These are phyloP conservation scores for Carex scoparia DNA, from an alignment of 176 grass and related monocot genomes.

Conservation along the genomic window DNA sequence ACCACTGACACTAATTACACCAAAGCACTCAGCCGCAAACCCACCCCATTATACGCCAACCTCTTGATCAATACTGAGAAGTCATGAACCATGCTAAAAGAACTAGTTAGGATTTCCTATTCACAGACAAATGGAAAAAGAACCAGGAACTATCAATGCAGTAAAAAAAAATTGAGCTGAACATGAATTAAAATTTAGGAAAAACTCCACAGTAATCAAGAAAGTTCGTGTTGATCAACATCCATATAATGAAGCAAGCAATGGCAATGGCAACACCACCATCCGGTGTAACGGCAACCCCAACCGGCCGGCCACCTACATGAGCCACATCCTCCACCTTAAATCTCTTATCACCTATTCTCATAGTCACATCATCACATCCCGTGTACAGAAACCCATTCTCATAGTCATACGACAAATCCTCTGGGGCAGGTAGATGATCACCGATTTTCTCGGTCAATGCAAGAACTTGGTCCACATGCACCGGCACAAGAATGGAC, in stretches of 20 bases:
- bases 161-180: no score
- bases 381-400: slow-evolving; percentile 18
- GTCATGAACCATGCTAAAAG: not conserved
- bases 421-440: slow-evolving; percentile 8
- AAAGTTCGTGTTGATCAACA: not conserved
- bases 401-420: not conserved
- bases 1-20: not conserved
- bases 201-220: not conserved
- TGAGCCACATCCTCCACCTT: slow-evolving; percentile 2
- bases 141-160: not conserved
- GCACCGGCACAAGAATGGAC: not conserved
- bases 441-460: not conserved
- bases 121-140: not conserved
- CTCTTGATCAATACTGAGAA: not conserved
- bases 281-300: not conserved
- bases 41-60: not conserved
- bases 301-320: not conserved
- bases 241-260: not conserved
- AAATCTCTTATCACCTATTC: not conserved
- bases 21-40: not conserved
- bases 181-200: not conserved
- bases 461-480: slow-evolving; percentile 12
- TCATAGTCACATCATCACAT: slow-evolving; percentile 24
- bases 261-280: slow-evolving; percentile 14
- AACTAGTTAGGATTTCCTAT: not conserved